Base-by-base conservation (phyloP, 148 eudicot species). In the Bassia scoparia region DNA sequence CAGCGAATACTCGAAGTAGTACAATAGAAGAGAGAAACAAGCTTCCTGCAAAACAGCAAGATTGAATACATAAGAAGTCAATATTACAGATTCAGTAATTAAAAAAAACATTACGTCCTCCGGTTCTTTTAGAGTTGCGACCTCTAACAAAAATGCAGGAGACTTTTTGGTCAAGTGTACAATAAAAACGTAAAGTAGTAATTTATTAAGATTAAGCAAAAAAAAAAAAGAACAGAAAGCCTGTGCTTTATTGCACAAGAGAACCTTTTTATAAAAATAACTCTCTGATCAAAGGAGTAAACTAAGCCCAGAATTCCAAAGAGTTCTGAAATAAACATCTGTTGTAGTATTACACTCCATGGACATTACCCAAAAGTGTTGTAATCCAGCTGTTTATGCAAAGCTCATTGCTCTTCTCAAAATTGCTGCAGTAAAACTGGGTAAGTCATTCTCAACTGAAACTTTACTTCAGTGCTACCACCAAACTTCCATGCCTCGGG, bases 361-460 rank as follows among this genome's bases (percentile, higher is more conserved):
- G 87, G 89, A 94, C 5, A 81, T 63, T 76, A 91, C n/a, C n/a
- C n/a, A n/a, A 94, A 4, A 78, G 50, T n/a, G 74, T 83, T 76
- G 52, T 85, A 4, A 69, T 67, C 34, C 83, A n/a, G n/a, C 88
- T n/a, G 61, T 67, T 24, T 87, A 94, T n/a, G 90, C 97, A 66
- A 97, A 91, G 34, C 29, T 96, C 97, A 26, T n/a, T 84, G 43
- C 86, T 94, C 73, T n/a, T 78, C 85, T 94, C 96, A 68, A 96
- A 94, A 64, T 77, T 76, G 27, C 81, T 85, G 64, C 98, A 91
- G 27, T 76, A 24, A n/a, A 33, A 63, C 46, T 0, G 98, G 97
- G 60, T 85, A 94, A 1, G 83, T 89, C 91, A 15, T 83, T 68
- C 67, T 79, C 90, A 64, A 82, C 91, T 31, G 89, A 94, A 87